Evolutionary conservation across 2,329 filamentous ascomycete species (phyloP).

Genomic region (Pseudocercospora pini-densiflorae): DNA sequence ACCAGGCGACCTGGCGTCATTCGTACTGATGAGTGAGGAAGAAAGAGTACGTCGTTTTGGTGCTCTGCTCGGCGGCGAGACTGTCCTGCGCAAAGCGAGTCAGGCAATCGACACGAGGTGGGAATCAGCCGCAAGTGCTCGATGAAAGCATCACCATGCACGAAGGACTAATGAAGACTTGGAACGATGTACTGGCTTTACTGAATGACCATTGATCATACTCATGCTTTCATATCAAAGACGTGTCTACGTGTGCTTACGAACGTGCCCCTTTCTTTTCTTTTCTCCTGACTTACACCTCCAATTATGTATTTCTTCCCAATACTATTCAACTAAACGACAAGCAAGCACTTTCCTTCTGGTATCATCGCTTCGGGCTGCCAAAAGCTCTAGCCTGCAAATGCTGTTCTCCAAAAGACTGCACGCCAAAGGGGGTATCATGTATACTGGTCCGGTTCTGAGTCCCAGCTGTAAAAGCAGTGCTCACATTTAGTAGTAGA

Average conservation of each 20-base stretch:
- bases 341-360: slow-evolving; percentile 4
- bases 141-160: not conserved
- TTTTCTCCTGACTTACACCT: not conserved
- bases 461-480: slow-evolving; percentile 7
- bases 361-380: slow-evolving; percentile 16
- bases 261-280: not conserved
- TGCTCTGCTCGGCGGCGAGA: slow-evolving; percentile 57
- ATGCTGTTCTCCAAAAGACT: not conserved
- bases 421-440: slow-evolving; percentile 15
- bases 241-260: not conserved
- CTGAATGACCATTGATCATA: not conserved
- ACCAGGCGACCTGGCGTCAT: slow-evolving; percentile 48
- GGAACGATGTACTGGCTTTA: not conserved
- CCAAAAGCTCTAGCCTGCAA: slow-evolving; percentile 9
- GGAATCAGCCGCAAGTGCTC: slow-evolving; percentile 11
- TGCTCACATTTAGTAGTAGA: slow-evolving; percentile 50
- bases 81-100: slow-evolving; percentile 59
- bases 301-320: not conserved
- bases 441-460: slow-evolving; percentile 10
- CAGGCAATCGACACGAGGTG: slow-evolving; percentile 53
- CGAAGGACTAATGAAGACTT: not conserved
- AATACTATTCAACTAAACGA: not conserved
- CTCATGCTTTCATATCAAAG: slow-evolving; percentile 2
- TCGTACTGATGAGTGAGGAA: slow-evolving; percentile 60
- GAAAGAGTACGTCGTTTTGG: slow-evolving; percentile 59